These are phyloP conservation scores for Endothia cerciana DNA, from an alignment of 2,329 filamentous ascomycete genomes.

Conservation along the genomic window DNA sequence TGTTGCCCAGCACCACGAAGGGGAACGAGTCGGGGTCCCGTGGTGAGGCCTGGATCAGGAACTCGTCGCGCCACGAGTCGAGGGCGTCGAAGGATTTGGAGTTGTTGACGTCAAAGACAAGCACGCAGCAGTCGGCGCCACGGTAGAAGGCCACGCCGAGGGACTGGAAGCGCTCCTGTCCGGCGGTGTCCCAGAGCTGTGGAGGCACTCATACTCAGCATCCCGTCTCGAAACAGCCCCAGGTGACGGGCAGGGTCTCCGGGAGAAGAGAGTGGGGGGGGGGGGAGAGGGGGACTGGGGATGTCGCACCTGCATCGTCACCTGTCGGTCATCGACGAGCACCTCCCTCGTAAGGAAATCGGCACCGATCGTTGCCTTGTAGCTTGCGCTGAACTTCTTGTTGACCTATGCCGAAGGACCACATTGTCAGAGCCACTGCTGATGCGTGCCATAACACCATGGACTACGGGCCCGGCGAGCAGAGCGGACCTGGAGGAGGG, in stretches of 20 bases:
- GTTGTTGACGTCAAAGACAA: slow-evolving; percentile 99
- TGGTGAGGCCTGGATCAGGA: slow-evolving; percentile 94
- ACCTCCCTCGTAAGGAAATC: slow-evolving; percentile 99
- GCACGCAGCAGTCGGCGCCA: slow-evolving; percentile 94
- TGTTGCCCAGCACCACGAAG: slow-evolving; percentile 97
- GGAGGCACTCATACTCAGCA: slow-evolving; percentile 7
- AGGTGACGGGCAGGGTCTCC: neutral
- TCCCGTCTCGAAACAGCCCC: neutral
- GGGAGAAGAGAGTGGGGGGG: neutral
- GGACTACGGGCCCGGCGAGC: neutral
- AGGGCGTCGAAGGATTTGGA: slow-evolving; percentile 98
- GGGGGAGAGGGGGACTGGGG: neutral
- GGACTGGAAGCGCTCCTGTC: slow-evolving; percentile 93
- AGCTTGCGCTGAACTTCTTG: slow-evolving; percentile 99
- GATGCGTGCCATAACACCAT: neutral
- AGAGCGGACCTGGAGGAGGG: slow-evolving; percentile 25
- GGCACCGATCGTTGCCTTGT: slow-evolving; percentile 98
- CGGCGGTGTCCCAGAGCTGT: slow-evolving; percentile 98
- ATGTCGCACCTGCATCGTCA: slow-evolving; percentile 78
- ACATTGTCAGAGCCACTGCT: slow-evolving; percentile 16
- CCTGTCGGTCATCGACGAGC: slow-evolving; percentile 91
- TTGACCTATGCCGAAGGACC: slow-evolving; percentile 73
- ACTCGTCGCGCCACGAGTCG: slow-evolving; percentile 98
- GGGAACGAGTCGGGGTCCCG: slow-evolving; percentile 97
- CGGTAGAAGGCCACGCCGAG: slow-evolving; percentile 97